Conservation (phyloP, 164 flowering plant genomes). For the Vitis cinerea region DNA sequence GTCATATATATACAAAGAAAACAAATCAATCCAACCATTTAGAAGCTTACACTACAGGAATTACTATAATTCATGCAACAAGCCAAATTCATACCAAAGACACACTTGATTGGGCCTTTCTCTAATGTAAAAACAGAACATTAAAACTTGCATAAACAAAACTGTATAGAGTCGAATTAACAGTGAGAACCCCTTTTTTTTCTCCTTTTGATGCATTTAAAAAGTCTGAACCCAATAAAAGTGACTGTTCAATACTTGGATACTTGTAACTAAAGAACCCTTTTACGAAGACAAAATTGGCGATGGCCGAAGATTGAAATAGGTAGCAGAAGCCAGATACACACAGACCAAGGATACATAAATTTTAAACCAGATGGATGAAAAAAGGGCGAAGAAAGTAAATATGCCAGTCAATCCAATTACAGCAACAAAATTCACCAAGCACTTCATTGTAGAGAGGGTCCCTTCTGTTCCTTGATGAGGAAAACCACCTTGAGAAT, state of each 20-base stretch:
- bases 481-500: constrained; percentile 62
- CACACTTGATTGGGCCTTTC: too few relatives aligned
- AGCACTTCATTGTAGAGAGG: constrained; percentile 56
- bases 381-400: constrained; percentile 50
- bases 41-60: too few relatives aligned
- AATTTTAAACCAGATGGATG: constrained; percentile 65
- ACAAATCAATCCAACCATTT: too few relatives aligned
- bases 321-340: constrained; percentile 58
- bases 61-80: too few relatives aligned
- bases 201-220: not conserved
- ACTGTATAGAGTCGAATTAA: not conserved
- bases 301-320: constrained; percentile 52
- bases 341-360: constrained; percentile 59
- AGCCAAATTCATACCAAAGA: too few relatives aligned
- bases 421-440: constrained; percentile 36
- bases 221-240: not conserved
- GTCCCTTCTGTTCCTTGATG: constrained; percentile 51
- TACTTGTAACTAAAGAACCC: constrained; percentile 10
- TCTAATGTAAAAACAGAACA: too few relatives aligned
- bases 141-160: not conserved
- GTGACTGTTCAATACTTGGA: not conserved
- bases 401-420: constrained; percentile 43
- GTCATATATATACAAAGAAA: too few relatives aligned
- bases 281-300: constrained; percentile 30
- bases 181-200: not conserved